Conservation (phyloP, 1,284 basidiomycete species). For the Omphalotus olearius region DNA sequence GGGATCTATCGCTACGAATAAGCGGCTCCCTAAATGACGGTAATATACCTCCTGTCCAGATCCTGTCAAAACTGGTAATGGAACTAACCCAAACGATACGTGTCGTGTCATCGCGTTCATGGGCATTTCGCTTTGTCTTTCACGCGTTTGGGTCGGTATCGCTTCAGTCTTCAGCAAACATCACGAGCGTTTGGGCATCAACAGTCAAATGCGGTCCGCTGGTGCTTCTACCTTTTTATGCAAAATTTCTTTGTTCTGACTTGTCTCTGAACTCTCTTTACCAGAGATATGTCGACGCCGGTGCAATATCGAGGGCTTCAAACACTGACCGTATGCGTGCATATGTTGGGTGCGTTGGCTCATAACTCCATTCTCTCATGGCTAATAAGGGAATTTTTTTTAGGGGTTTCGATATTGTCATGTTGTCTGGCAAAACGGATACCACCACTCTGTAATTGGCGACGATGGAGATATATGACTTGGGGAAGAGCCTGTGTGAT, state of each 20-base stretch:
- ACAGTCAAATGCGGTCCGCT: background rate
- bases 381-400: too few species aligned
- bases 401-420: conserved; percentile 10
- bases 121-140: background rate
- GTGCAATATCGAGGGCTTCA: background rate
- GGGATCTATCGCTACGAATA: too few species aligned
- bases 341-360: background rate
- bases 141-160: conserved; percentile 9
- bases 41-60: too few species aligned
- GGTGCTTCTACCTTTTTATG: too few species aligned
- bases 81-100: too few species aligned
- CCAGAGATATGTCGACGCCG: background rate
- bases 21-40: too few species aligned
- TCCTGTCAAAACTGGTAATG: too few species aligned
- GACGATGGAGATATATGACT: conserved; percentile 11
- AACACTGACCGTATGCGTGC: background rate
- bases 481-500: conserved; percentile 13
- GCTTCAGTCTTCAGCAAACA: too few species aligned
- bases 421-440: conserved; percentile 11
- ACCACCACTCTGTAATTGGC: conserved; percentile 6
- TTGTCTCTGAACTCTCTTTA: background rate
- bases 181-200: too few species aligned
- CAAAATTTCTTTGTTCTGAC: background rate
- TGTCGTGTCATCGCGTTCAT: too few species aligned
- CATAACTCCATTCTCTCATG: background rate